Evolutionary conservation across 2,329 filamentous ascomycete species (phyloP).

Genomic region (Phialemonium atrogriseum): DNA sequence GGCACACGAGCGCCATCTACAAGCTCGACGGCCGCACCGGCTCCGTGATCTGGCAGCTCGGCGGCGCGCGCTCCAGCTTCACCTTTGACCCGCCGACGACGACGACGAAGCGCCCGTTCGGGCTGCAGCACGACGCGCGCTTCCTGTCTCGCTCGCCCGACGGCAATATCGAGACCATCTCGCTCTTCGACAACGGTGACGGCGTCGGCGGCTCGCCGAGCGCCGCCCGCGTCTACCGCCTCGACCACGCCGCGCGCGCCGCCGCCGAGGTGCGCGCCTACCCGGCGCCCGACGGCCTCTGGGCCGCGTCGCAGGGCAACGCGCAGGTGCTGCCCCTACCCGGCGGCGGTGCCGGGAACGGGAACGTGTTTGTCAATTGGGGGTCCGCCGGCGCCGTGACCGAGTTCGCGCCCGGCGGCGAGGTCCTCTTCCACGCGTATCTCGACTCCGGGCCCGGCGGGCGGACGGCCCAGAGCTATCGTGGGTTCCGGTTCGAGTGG

Average conservation of each 20-base stretch:
- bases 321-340: slow-evolving; percentile 21
- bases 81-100: too few relatives aligned
- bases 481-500: slow-evolving; percentile 11
- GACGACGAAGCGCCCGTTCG: too few relatives aligned
- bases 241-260: slow-evolving; percentile 7
- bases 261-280: slow-evolving; percentile 8
- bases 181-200: slow-evolving; percentile 43
- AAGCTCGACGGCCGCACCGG: slow-evolving; percentile 38
- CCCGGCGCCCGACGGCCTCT: slow-evolving; percentile 7
- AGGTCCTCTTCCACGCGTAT: slow-evolving; percentile 13
- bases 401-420: slow-evolving; percentile 27
- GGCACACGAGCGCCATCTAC: slow-evolving; percentile 36
- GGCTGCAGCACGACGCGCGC: slow-evolving; percentile 40
- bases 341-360: too few relatives aligned
- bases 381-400: slow-evolving; percentile 39
- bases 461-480: slow-evolving; percentile 15
- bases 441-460: slow-evolving; percentile 12
- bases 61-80: too few relatives aligned
- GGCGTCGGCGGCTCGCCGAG: slow-evolving; percentile 6
- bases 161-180: slow-evolving; percentile 37
- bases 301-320: slow-evolving; percentile 14
- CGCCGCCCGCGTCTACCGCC: slow-evolving; percentile 8
- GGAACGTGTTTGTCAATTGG: slow-evolving; percentile 39
- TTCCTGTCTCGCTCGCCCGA: slow-evolving; percentile 30
- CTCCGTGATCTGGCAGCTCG: slow-evolving; percentile 40